A percentile compares a stretch with the other conserved stretches of the same genome.
phyloP scores from a whole-genome alignment of 805 yeast genomes.

The Wickerhamomyces bovis region DNA sequence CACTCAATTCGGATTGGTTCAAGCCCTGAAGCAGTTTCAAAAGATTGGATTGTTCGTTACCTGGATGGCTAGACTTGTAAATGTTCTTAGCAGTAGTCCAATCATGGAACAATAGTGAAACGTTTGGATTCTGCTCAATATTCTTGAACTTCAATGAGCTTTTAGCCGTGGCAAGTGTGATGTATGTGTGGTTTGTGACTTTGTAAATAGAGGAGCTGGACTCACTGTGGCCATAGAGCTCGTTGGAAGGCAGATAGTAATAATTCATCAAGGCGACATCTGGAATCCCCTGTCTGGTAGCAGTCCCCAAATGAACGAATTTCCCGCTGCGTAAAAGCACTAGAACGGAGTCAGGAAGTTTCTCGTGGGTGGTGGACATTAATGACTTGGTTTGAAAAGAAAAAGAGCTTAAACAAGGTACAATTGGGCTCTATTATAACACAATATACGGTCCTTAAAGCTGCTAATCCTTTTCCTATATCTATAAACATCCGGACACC shows the following conservation, averaged over 20 bases:
- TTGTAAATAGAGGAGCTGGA: constrained; percentile 21
- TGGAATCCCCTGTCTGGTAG: constrained; percentile 54
- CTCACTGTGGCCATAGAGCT: constrained; percentile 23
- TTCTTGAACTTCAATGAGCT: constrained; percentile 72
- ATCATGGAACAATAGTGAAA: constrained; percentile 82
- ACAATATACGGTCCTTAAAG: too few species aligned
- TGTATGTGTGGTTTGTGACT: constrained; percentile 37
- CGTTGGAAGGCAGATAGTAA: constrained; percentile 48
- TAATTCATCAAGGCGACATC: constrained; percentile 92
- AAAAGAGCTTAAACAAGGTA: constrained; percentile 12
- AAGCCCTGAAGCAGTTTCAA: constrained; percentile 62
- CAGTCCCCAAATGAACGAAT: constrained; percentile 81
- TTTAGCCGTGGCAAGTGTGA: constrained; percentile 68
- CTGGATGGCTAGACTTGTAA: constrained; percentile 14
- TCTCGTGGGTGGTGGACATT: constrained; percentile 14
- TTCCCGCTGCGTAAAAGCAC: constrained; percentile 52
- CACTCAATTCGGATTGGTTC: constrained; percentile 74
- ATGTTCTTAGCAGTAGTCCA: constrained; percentile 65
- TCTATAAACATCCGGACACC: neutral
- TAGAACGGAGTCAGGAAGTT: constrained; percentile 33
- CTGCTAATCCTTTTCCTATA: too few species aligned
- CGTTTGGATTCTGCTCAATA: constrained; percentile 63
- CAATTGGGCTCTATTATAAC: neutral
- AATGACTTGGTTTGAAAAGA: constrained; percentile 9
- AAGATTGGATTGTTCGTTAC: constrained; percentile 35